Evolutionary conservation across 2,329 filamentous ascomycete species (phyloP).

Genomic region (Helotiales sp.): DNA sequence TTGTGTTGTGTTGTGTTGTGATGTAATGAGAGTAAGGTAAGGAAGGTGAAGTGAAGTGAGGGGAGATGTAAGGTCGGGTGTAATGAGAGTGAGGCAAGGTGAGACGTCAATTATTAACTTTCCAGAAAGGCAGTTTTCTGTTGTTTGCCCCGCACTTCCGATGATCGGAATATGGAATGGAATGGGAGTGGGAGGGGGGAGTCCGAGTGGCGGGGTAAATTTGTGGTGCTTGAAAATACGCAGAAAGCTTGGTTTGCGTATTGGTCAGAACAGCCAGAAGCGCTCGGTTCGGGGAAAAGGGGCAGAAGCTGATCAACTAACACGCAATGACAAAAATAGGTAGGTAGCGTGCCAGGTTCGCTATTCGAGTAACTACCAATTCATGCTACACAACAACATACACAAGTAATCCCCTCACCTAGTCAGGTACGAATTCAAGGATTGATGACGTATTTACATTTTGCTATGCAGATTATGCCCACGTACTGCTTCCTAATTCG

Average conservation of each 20-base stretch:
- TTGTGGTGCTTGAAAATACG: not conserved
- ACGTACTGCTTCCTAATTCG: conserved; percentile 17
- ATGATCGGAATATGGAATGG: conserved; percentile 21
- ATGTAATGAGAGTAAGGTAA: not conserved
- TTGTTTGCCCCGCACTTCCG: conserved; percentile 28
- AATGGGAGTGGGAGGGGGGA: too few relatives aligned
- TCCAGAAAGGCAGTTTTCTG: not conserved
- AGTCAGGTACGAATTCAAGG: not conserved
- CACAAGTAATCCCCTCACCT: not conserved
- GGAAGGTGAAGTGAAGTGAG: not conserved
- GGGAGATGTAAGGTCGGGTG: too few relatives aligned
- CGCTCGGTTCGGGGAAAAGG: not conserved
- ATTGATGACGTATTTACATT: conserved; percentile 13
- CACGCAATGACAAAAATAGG: too few relatives aligned
- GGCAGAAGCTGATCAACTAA: too few relatives aligned
- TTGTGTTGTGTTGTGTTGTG: not conserved
- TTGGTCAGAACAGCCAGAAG: not conserved
- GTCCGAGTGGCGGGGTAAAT: not conserved
- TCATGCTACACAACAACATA: too few relatives aligned
- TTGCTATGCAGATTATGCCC: conserved; percentile 21
- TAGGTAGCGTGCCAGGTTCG: too few relatives aligned
- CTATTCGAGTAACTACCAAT: too few relatives aligned
- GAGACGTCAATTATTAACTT: not conserved
- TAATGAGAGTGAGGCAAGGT: too few relatives aligned
- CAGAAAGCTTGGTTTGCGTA: not conserved